Evolutionary conservation across 2,329 filamentous ascomycete species (phyloP), one percentile per base, ranked within the genome.

Genomic region (Fusarium nanum): DNA sequence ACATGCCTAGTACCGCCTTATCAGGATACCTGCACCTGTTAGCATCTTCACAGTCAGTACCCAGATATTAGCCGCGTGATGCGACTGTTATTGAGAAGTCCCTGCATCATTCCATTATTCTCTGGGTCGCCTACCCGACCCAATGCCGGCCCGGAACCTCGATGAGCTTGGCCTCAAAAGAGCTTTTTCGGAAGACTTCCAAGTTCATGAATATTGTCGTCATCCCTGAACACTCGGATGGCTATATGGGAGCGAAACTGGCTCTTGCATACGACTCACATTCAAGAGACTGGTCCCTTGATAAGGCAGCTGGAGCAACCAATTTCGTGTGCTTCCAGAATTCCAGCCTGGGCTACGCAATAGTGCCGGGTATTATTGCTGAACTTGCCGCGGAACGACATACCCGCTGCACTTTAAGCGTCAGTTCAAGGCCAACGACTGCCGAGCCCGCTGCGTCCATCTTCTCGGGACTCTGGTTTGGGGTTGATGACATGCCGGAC

Each of bases 381-480:
- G 42, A 60, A 54, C 23, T 40, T 64, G 42, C 32, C 42, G 64
- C 49, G 60, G 23, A 23, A 48, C 18, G 30, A 37, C 42, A 41
- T 52, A 52, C 34, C 58, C 40, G 34, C 57, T 53, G 54, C 32
- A 48, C 41, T 32, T n/a, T 50, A 40, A 60, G 41, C 46, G 37
- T 37, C 34, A 37, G 34, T 40, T 56, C 50, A 45, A 56, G 27
- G 44, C 44, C 40, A 37, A 59, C 28, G 60, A 70, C 68, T 71
- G 55, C 68, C 68, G 58, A 68, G 52, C 55, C 28, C 63, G 47
- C 63, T 64, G 44, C 57, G 22, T 56, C 63, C 63, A 45, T 48
- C 42, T 59, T 32, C 54, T 59, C 37, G 57, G 48, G 42, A 47
- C 63, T 46, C 48, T 34, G 59, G 34, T 44, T 59, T 56, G 48